These are phyloP conservation scores for Pythium phragmitis DNA, from an alignment of 352 stramenopile genomes.

Conservation along the genomic window DNA sequence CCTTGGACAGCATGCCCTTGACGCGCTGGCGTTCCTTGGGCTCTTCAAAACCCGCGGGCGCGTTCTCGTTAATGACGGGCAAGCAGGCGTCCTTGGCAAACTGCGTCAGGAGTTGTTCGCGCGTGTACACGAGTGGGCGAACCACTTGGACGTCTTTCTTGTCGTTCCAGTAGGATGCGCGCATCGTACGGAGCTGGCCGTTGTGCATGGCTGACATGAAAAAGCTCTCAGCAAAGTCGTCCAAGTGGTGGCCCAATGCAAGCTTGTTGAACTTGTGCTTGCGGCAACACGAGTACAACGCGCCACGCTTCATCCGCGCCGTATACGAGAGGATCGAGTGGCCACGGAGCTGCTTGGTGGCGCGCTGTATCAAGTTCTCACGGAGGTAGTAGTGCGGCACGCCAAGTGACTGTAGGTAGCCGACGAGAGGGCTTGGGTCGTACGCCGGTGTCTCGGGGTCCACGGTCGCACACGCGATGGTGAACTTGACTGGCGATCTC, in stretches of 20 bases:
- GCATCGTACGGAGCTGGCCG: conserved; percentile 89
- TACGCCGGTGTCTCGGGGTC: conserved; percentile 94
- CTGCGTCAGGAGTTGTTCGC: conserved; percentile 87
- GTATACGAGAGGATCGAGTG: conserved; percentile 92
- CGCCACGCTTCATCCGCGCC: conserved; percentile 92
- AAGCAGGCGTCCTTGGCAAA: conserved; percentile 69
- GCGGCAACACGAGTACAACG: conserved; percentile 31
- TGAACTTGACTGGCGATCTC: conserved; percentile 90
- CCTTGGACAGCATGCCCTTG: conserved; percentile 91
- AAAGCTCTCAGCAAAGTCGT: conserved; percentile 96
- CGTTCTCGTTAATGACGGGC: conserved; percentile 97
- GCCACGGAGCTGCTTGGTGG: conserved; percentile 65
- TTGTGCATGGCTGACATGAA: conserved; percentile 93
- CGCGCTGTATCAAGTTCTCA: conserved; percentile 81
- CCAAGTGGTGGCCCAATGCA: conserved; percentile 90
- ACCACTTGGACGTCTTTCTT: conserved; percentile 92
- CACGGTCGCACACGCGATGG: conserved; percentile 91
- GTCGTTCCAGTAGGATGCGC: conserved; percentile 94
- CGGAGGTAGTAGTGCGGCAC: conserved; percentile 92
- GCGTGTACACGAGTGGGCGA: conserved; percentile 91
- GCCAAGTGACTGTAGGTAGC: conserved; percentile 91
- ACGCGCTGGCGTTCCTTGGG: conserved; percentile 92
- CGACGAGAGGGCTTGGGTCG: conserved; percentile 93
- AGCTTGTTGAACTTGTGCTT: conserved; percentile 35
- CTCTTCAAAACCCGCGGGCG: conserved; percentile 95